Conservation (phyloP, 139 green algal genomes). For the Coelastrella sp. region DNA sequence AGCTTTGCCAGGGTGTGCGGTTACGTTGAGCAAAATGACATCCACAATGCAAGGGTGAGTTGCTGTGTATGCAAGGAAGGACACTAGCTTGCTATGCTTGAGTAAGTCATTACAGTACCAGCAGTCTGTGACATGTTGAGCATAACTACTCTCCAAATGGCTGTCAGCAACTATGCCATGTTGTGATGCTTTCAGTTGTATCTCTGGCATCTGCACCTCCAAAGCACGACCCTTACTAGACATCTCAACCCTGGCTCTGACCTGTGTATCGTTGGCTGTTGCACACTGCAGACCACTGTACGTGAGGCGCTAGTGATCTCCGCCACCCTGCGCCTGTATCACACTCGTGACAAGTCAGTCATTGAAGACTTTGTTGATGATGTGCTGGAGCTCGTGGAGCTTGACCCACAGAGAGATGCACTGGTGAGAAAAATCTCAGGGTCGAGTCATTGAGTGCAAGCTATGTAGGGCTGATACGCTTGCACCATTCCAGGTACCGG, state of each 20-base stretch:
- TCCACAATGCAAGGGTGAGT: constrained; percentile 54
- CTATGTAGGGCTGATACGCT: background rate
- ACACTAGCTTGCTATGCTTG: background rate
- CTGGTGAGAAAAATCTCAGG: constrained; percentile 58
- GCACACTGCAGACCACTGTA: constrained; percentile 63
- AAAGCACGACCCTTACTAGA: too few relatives aligned
- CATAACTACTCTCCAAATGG: too few relatives aligned
- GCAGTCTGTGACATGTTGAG: too few relatives aligned
- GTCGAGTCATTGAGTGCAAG: background rate
- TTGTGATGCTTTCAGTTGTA: background rate
- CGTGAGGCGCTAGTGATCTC: constrained; percentile 73
- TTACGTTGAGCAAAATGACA: constrained; percentile 68
- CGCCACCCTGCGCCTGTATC: constrained; percentile 74
- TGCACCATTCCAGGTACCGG: background rate
- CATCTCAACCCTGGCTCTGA: too few relatives aligned
- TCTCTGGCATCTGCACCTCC: too few relatives aligned
- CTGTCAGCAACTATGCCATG: background rate
- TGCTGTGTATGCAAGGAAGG: background rate
- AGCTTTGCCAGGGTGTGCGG: constrained; percentile 73
- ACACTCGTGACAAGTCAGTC: constrained; percentile 23
- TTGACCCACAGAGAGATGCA: constrained; percentile 59
- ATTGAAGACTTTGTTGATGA: constrained; percentile 70
- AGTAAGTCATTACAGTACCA: background rate
- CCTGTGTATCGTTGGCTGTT: too few relatives aligned
- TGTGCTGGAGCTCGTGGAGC: constrained; percentile 84